Evolutionary conservation across 2,329 filamentous ascomycete genomes (phyloP).

Genomic region (Acephala macrosclerotiorum): DNA sequence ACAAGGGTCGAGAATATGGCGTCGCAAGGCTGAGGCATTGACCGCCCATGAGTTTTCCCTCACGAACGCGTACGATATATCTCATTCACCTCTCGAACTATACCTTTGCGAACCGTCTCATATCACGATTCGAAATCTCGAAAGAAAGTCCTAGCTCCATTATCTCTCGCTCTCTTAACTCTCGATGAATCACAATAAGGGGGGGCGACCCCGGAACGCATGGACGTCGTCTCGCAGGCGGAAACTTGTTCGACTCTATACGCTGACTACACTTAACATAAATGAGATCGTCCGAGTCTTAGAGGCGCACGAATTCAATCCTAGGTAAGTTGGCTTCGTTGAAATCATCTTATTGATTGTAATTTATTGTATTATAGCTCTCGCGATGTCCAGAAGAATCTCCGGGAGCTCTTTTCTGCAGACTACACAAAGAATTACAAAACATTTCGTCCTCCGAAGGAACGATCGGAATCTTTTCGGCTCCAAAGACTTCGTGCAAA

Average conservation of each 20-base stretch:
- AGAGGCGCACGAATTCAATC: background rate
- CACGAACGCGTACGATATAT: too few species aligned
- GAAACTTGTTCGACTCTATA: conserved; percentile 3
- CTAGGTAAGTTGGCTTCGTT: background rate
- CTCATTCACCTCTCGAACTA: too few species aligned
- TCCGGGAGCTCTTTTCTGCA: background rate
- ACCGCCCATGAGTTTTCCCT: too few species aligned
- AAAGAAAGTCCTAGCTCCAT: too few species aligned
- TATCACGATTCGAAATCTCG: too few species aligned
- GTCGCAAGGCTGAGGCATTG: too few species aligned
- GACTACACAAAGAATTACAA: conserved; percentile 5
- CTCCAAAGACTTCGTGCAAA: background rate
- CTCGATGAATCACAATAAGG: background rate
- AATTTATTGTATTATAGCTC: background rate
- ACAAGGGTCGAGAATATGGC: too few species aligned
- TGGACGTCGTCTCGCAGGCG: background rate
- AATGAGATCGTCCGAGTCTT: background rate
- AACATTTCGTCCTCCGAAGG: conserved; percentile 2
- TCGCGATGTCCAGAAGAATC: conserved; percentile 10
- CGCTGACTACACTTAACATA: background rate
- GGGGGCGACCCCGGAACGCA: conserved; percentile 3
- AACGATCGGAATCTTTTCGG: background rate
- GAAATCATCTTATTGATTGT: too few species aligned
- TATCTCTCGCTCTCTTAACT: too few species aligned
- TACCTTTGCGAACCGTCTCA: too few species aligned